Conservation (phyloP, 2,329 filamentous ascomycete genomes). For the Claviceps citrina region DNA sequence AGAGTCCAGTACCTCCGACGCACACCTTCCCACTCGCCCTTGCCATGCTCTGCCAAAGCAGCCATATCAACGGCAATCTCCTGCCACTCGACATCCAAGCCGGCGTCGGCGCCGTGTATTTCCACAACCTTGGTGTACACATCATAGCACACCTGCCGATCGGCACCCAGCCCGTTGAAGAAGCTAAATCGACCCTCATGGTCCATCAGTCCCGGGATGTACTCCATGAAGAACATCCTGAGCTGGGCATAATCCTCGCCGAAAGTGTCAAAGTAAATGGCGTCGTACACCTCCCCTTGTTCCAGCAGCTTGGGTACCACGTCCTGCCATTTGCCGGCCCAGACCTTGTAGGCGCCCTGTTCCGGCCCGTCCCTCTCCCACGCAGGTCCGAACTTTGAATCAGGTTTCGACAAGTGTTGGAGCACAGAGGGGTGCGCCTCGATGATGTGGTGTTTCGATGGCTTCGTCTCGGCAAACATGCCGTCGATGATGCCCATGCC, state of each 20-base stretch:
- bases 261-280: constrained; percentile 96
- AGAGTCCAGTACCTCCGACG: constrained; percentile 82
- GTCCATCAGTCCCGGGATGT: constrained; percentile 65
- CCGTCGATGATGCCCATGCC: constrained; percentile 81
- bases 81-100: constrained; percentile 78
- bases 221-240: constrained; percentile 74
- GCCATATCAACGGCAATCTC: constrained; percentile 57
- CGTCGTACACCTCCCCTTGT: constrained; percentile 59
- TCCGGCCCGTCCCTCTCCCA: constrained; percentile 42
- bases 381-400: constrained; percentile 34
- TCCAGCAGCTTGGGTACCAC: constrained; percentile 53
- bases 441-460: constrained; percentile 64
- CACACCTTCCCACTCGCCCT: constrained; percentile 77
- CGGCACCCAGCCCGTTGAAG: constrained; percentile 83
- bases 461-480: constrained; percentile 54
- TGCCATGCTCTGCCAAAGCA: constrained; percentile 46
- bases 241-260: constrained; percentile 84
- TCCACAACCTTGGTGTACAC: constrained; percentile 88
- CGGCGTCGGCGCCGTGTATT: constrained; percentile 77
- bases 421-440: constrained; percentile 73
- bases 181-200: constrained; percentile 64
- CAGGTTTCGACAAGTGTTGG: constrained; percentile 37
- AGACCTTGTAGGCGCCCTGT: constrained; percentile 56
- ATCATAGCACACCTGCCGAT: constrained; percentile 86
- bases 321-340: constrained; percentile 63